Evolutionary conservation across 495 filamentous ascomycete species (phyloP).

Genomic region (Penicillium simplicissimum): DNA sequence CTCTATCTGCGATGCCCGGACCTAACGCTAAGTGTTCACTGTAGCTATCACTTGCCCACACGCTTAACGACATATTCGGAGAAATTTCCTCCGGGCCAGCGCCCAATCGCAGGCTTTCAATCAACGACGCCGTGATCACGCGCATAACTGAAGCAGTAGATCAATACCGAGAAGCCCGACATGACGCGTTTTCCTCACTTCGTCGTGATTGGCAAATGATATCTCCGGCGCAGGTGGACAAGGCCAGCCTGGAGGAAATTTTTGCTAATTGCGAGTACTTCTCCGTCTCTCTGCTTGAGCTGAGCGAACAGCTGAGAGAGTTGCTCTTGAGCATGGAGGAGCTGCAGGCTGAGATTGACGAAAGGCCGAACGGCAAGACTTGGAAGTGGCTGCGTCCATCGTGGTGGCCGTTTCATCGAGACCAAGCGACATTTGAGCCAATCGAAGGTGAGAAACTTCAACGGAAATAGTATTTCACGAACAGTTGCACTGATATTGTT

Average conservation of each 20-base stretch:
- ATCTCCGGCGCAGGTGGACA: constrained; percentile 64
- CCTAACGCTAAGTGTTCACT: background rate
- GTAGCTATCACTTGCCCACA: constrained; percentile 83
- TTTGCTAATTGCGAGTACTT: constrained; percentile 95
- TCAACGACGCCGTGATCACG: constrained; percentile 73
- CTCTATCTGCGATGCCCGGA: background rate
- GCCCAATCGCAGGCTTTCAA: constrained; percentile 62
- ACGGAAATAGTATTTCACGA: background rate
- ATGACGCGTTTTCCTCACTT: constrained; percentile 70
- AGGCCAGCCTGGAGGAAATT: constrained; percentile 94
- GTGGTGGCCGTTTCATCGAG: background rate
- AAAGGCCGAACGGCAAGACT: constrained; percentile 54
- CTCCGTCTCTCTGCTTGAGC: constrained; percentile 81
- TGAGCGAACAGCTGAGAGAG: constrained; percentile 82
- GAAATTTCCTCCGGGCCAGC: constrained; percentile 75
- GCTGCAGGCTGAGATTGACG: constrained; percentile 66
- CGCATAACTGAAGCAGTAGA: constrained; percentile 77
- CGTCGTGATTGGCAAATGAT: constrained; percentile 74
- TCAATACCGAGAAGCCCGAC: constrained; percentile 73
- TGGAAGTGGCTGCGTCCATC: constrained; percentile 72
- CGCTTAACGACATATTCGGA: constrained; percentile 80
- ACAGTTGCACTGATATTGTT: background rate
- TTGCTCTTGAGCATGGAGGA: constrained; percentile 82
- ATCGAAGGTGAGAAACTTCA: background rate
- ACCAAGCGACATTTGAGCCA: background rate